phyloP scores from a whole-genome alignment of 176 grass and related monocot genomes.

The Paspalum vaginatum region DNA sequence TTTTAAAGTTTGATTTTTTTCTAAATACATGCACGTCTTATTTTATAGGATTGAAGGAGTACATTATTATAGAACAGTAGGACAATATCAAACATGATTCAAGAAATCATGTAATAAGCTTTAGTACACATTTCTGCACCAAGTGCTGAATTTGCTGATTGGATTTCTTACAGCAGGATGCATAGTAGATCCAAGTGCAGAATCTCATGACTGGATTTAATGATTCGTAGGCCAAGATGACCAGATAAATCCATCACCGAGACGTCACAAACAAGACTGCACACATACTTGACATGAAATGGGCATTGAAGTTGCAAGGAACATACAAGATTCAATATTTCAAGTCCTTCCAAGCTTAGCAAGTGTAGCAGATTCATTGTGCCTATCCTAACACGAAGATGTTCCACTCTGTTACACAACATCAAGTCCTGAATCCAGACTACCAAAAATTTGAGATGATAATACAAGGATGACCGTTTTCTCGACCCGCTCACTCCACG shows the following conservation, averaged over 20 bases:
- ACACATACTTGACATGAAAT: neutral
- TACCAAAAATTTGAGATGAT: conserved; percentile 37
- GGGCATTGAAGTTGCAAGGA: neutral
- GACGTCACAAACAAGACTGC: neutral
- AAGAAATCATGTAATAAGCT: neutral
- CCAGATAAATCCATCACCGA: neutral
- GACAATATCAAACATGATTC: neutral
- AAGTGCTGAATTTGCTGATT: neutral
- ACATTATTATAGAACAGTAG: neutral
- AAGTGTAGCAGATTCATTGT: neutral
- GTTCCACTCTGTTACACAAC: neutral
- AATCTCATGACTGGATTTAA: neutral
- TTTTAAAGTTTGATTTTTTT: too few species aligned
- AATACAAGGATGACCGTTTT: conserved; percentile 9
- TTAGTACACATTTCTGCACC: neutral
- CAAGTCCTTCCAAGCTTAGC: conserved; percentile 5
- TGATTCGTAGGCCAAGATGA: neutral
- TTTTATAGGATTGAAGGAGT: too few species aligned
- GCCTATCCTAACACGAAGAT: conserved; percentile 4
- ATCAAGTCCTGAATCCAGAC: neutral
- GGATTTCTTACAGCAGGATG: neutral
- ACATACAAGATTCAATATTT: conserved; percentile 11
- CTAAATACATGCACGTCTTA: too few species aligned
- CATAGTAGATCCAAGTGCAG: too few species aligned
- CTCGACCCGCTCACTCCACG: conserved; percentile 36